Conservation (phyloP, 2,329 filamentous ascomycete genomes). For the Ascocoryne sarcoides region DNA sequence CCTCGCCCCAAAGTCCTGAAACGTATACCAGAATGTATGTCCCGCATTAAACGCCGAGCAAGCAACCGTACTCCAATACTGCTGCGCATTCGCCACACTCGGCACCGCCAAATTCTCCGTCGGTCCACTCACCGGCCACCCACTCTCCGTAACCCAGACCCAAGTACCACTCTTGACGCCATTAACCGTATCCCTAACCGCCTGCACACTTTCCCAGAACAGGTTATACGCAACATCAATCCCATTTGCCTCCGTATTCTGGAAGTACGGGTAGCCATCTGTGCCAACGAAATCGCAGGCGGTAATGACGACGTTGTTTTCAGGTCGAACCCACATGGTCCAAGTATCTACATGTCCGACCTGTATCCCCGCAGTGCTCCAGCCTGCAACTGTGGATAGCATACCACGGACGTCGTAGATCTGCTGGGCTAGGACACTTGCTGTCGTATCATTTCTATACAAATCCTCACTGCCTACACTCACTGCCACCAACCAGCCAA, state of each 20-base stretch:
- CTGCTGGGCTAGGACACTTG: constrained; percentile 33
- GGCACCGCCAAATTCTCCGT: constrained; percentile 46
- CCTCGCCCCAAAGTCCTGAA: constrained; percentile 42
- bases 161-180: constrained; percentile 42
- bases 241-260: constrained; percentile 44
- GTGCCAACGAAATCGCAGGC: constrained; percentile 57
- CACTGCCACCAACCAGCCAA: constrained; percentile 53
- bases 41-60: constrained; percentile 47
- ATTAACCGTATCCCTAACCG: constrained; percentile 25
- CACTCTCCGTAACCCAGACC: constrained; percentile 56
- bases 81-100: constrained; percentile 48
- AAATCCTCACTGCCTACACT: constrained; percentile 61
- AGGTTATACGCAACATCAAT: constrained; percentile 47
- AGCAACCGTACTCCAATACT: constrained; percentile 54
- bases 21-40: constrained; percentile 53
- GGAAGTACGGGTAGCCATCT: constrained; percentile 60
- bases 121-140: constrained; percentile 51
- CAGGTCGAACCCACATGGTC: constrained; percentile 51
- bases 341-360: constrained; percentile 64
- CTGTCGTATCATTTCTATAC: constrained; percentile 44
- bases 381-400: constrained; percentile 37
- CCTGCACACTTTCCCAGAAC: constrained; percentile 37
- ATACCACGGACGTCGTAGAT: constrained; percentile 45
- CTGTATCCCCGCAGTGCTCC: constrained; percentile 36
- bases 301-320: constrained; percentile 51